Conservation (phyloP, 352 stramenopile genomes). For the Pythium apleroticum region DNA sequence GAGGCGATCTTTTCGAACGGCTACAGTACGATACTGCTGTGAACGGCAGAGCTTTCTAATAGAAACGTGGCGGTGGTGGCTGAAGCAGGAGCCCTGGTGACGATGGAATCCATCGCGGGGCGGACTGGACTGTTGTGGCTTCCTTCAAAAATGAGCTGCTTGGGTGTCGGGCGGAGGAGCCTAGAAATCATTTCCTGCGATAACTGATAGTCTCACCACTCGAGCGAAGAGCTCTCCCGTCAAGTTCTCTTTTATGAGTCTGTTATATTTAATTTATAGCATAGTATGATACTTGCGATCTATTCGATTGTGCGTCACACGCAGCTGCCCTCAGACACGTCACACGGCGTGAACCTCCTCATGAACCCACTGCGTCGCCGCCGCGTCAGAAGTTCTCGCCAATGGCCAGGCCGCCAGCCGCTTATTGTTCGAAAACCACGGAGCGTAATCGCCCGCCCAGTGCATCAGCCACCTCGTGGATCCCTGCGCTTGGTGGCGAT, state of each 20-base stretch:
- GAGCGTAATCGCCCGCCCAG: too few species aligned
- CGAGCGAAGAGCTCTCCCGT: background rate
- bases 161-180: background rate
- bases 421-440: background rate
- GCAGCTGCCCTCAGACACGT: background rate
- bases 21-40: too few species aligned
- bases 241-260: background rate
- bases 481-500: too few species aligned
- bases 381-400: background rate
- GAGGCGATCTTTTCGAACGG: background rate
- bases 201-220: background rate
- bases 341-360: too few species aligned
- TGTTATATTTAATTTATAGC: background rate
- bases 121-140: background rate
- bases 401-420: background rate
- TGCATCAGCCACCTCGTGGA: too few species aligned
- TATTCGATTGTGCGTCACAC: background rate
- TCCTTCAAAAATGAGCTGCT: slow-evolving; percentile 1
- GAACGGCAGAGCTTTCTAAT: background rate
- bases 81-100: too few species aligned
- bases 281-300: background rate
- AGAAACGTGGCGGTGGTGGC: too few species aligned
- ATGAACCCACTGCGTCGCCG: background rate
- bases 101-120: background rate
- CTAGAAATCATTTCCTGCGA: background rate